Base-by-base conservation (phyloP, 2,329 filamentous ascomycete species). In the Pseudonectria foliicola region DNA sequence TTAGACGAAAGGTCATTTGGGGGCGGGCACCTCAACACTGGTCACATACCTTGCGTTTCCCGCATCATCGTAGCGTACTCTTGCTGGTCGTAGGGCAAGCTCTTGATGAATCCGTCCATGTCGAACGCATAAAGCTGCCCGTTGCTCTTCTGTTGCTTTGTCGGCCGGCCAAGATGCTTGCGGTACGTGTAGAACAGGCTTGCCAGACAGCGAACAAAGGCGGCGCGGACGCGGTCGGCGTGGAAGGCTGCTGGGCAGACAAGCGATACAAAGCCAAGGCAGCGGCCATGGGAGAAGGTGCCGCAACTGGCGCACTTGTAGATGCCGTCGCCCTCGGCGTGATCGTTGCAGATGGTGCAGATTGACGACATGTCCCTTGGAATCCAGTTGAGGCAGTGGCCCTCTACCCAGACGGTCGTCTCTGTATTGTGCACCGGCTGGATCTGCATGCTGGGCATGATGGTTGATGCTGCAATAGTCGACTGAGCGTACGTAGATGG, bases 401-500 rank as follows among this genome's bases (percentile, higher is more conserved):
- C 85, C 58, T 92, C 85, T 2, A 87, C 82, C 85, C 85, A 92
- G 31, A 86, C 78, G 1, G 75, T 85, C 2, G 79, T 85, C 31
- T 88, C 82, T 1, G 84, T 87, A 52, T 90, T 86, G 30, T 70
- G 70, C 7, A 90, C 85, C 1, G 82, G 82, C 52, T 89, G 84
- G 42, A 88, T 74, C 40, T 86, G 73, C 73, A 88, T 82, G 49
- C 80, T 84, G 25, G 86, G 85, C 85, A 92, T 89, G 49, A 92
- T 80, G 2, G 85, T 92, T 6, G 84, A 89, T 7, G 85, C 85
- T 2, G 85, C 85, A 29, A 92, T 64, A 1, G 86, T 92, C n/a
- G 85, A 90, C 50, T 85, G 82, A 1, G 85, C 85, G 53, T 92
- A 92, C 3, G 85, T 80, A 3, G 85, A 90, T 3, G 85, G 85